Evolutionary conservation across 805 yeast genomes (phyloP), one percentile per base, ranked within the genome.

Genomic region (Spencermartinsiella europaea): DNA sequence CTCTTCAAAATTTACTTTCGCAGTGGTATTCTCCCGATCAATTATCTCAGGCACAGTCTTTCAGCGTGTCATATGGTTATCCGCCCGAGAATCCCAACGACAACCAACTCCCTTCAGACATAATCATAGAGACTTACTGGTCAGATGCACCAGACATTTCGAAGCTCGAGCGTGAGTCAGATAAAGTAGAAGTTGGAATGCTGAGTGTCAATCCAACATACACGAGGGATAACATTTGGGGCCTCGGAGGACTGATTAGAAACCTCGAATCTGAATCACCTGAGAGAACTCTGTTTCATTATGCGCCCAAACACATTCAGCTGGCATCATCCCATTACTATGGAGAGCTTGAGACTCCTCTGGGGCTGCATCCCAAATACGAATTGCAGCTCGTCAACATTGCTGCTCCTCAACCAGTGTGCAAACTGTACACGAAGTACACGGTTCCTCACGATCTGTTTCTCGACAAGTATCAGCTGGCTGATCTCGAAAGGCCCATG

Each of bases 401-500:
- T 15, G 20, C 34, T 28, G 34, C 47, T 5, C 53, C 52, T n/a
- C 42, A 39, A 25, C 8, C 44, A 14, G 56, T 56, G 2, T 79
- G 85, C 62, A 64, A 66, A 33, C 66, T 75, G 14, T 76, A 64
- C 50, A 60, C 72, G 22, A 65, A 66, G 50, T 59, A 74, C 21
- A 69, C 71, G 5, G 54, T 78, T 8, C 79, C 81, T 2, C 60
- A 62, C 3, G 63, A 66, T 15, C 45, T 79, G 17, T 77, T 80
- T 54, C 66, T 78, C n/a, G 84, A 79, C 62, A 67, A 67, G 56
- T 79, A 76, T 57, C 81, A 80, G 57, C 68, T 76, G 20, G 60
- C 69, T 27, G 66, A 63, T 20, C 55, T 63, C n/a, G 60, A 60
- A 14, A 47, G 58, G 31, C 19, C 59, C 2, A 47, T 58, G 4